Percentiles rank a stretch among this genome's conserved stretches.
phyloP scores from a whole-genome alignment of 1,284 basidiomycete species.

The Meira miltonrushii region DNA sequence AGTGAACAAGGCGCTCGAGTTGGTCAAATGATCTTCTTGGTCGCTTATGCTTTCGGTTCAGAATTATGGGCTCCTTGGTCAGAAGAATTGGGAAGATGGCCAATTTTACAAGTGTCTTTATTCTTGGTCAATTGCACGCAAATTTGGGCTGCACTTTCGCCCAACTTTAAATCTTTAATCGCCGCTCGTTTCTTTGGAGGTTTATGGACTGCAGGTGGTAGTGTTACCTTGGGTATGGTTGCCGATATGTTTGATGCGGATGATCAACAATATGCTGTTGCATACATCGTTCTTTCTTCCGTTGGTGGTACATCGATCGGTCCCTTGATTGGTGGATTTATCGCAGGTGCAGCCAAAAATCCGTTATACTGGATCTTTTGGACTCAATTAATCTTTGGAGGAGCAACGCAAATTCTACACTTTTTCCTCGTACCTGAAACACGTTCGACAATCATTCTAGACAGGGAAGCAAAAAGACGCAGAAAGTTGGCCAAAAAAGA shows the following conservation, averaged over 20 bases:
- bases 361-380: conserved; percentile 51
- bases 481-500: conserved; percentile 22
- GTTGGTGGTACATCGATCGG: conserved; percentile 48
- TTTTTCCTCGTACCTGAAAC: conserved; percentile 55
- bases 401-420: conserved; percentile 52
- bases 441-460: conserved; percentile 52
- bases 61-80: conserved; percentile 52
- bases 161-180: conserved; percentile 47
- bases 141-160: conserved; percentile 43
- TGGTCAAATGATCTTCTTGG: conserved; percentile 54
- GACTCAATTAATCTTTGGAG: conserved; percentile 55
- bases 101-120: conserved; percentile 45
- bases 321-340: conserved; percentile 44
- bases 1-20: conserved; percentile 53
- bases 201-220: conserved; percentile 53
- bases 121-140: conserved; percentile 51
- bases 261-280: conserved; percentile 50
- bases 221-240: conserved; percentile 55
- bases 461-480: conserved; percentile 53
- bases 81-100: conserved; percentile 52
- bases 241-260: conserved; percentile 51
- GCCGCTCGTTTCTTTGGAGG: conserved; percentile 50
- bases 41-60: conserved; percentile 54
- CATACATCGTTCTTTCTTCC: conserved; percentile 49
- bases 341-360: conserved; percentile 22